Percentiles rank a stretch among this genome's conserved stretches.
These are phyloP conservation scores for Saccharum officinarum DNA, from an alignment of 176 grass and related monocot species.

Conservation along the genomic window DNA sequence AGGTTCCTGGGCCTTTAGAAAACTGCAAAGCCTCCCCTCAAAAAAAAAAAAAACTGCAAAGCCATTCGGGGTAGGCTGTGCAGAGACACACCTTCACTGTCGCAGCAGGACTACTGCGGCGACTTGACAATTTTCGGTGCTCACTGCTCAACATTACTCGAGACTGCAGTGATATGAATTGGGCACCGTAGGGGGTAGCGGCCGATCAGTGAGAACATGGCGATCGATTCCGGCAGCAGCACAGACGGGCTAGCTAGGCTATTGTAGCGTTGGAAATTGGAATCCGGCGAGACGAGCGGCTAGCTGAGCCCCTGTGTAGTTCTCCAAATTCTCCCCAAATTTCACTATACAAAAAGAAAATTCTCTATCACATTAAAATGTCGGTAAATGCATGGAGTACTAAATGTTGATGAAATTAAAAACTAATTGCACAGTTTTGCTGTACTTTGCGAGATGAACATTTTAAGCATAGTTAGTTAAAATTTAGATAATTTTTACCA, in stretches of 20 bases:
- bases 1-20: slow-evolving; percentile 1
- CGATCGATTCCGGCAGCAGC: not conserved
- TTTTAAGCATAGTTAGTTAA: too few relatives aligned
- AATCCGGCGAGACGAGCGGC: not conserved
- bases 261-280: not conserved
- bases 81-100: not conserved
- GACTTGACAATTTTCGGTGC: not conserved
- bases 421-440: too few relatives aligned
- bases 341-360: too few relatives aligned
- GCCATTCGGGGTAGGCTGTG: not conserved
- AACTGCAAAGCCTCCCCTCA: not conserved
- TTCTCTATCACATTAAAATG: too few relatives aligned
- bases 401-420: too few relatives aligned
- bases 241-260: not conserved
- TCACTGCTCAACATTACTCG: not conserved
- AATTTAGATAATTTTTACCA: too few relatives aligned
- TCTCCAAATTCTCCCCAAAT: too few relatives aligned
- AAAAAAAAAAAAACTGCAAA: not conserved
- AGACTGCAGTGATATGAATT: not conserved
- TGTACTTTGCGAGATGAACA: too few relatives aligned
- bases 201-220: not conserved
- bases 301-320: too few relatives aligned
- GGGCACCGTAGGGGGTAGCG: not conserved
- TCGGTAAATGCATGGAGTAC: too few relatives aligned
- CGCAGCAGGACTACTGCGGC: not conserved